These are phyloP conservation scores for Ceriops zippeliana DNA, from an alignment of 345 rosid genomes.

Conservation along the genomic window DNA sequence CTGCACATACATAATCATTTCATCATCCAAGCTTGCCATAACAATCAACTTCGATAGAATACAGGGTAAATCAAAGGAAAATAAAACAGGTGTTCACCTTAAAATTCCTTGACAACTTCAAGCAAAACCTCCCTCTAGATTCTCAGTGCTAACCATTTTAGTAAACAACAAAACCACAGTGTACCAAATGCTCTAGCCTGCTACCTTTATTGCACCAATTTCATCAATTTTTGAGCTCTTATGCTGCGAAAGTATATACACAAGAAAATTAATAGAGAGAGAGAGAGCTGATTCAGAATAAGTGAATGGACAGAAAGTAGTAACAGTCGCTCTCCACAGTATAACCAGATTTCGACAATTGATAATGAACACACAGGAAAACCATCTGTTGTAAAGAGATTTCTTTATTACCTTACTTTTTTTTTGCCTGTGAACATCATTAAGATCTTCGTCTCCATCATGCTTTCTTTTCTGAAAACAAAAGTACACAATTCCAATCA, in stretches of 20 bases:
- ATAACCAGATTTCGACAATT: neutral
- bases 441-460: constrained; percentile 88
- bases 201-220: constrained; percentile 85
- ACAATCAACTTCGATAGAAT: neutral
- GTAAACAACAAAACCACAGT: constrained; percentile 29
- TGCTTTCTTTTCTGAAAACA: constrained; percentile 89
- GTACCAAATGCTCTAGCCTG: constrained; percentile 52
- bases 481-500: neutral
- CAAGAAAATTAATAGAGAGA: neutral
- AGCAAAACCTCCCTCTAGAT: constrained; percentile 46
- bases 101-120: constrained; percentile 33
- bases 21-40: neutral
- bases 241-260: constrained; percentile 47
- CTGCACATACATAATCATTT: neutral
- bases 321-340: neutral
- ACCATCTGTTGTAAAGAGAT: neutral
- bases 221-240: constrained; percentile 90
- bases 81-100: constrained; percentile 44
- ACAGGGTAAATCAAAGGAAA: neutral
- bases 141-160: constrained; percentile 45
- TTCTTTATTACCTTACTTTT: constrained; percentile 77
- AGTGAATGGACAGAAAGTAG: neutral
- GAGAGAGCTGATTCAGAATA: constrained; percentile 11
- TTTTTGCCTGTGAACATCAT: constrained; percentile 81
- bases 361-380: neutral